Conservation (phyloP, 441 rosid species). For the Euphorbia celastroides region DNA sequence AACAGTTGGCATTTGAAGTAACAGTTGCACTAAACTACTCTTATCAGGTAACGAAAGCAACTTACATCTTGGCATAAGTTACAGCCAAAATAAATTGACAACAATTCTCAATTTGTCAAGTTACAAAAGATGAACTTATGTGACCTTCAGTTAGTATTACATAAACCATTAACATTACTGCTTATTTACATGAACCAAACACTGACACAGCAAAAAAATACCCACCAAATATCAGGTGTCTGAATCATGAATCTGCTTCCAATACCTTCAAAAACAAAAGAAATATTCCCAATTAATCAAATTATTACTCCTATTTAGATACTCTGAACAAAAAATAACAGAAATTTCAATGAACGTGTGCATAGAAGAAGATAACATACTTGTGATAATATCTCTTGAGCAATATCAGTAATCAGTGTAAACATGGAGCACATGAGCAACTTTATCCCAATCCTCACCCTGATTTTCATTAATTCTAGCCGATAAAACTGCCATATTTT, state of each 20-base stretch:
- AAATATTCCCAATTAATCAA: neutral
- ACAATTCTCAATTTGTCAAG: neutral
- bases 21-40: neutral
- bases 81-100: conserved; percentile 1
- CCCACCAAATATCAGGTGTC: neutral
- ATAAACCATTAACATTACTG: neutral
- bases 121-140: neutral
- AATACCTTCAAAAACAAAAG: conserved; percentile 13
- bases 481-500: conserved; percentile 10
- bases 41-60: neutral
- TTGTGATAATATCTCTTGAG: neutral
- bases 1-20: neutral
- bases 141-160: conserved; percentile 7
- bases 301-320: neutral
- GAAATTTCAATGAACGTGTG: neutral
- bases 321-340: neutral
- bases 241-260: neutral
- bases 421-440: conserved; percentile 16
- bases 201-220: neutral
- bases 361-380: conserved; percentile 3
- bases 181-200: conserved; percentile 7
- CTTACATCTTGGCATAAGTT: neutral
- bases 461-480: conserved; percentile 6
- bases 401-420: neutral
- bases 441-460: conserved; percentile 17